These are phyloP conservation scores for Lactifluus pinguis DNA, from an alignment of 768 basidiomycete genomes.

Conservation along the genomic window DNA sequence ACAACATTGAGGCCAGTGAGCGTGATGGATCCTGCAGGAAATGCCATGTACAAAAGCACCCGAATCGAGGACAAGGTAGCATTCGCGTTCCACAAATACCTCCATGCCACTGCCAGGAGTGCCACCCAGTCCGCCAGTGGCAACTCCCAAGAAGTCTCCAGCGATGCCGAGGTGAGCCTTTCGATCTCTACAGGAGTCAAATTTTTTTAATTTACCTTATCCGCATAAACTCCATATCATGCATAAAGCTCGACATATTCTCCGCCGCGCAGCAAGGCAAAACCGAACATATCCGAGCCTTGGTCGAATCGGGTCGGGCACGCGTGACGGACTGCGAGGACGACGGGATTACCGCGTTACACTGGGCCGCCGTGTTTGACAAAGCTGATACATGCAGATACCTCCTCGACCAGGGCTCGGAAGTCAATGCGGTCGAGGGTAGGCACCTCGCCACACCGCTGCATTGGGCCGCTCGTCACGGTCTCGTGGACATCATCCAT, in stretches of 20 bases:
- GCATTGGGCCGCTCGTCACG: conserved; percentile 96
- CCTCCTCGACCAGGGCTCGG: conserved; percentile 83
- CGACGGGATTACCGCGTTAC: conserved; percentile 90
- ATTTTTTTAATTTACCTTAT: neutral
- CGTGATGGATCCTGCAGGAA: neutral
- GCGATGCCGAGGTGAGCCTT: neutral
- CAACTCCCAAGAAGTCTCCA: neutral
- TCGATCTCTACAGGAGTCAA: too few relatives aligned
- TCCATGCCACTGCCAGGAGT: neutral
- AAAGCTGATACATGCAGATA: conserved; percentile 79
- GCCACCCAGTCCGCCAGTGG: neutral
- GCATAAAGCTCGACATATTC: conserved; percentile 53
- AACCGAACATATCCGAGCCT: conserved; percentile 45
- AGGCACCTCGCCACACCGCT: conserved; percentile 88
- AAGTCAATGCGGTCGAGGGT: conserved; percentile 87
- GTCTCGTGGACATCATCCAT: conserved; percentile 91
- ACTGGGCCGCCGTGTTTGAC: conserved; percentile 96
- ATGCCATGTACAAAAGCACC: neutral
- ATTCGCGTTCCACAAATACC: neutral
- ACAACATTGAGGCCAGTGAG: too few relatives aligned
- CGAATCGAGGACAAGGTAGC: neutral
- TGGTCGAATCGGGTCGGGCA: conserved; percentile 62
- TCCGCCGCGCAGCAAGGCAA: conserved; percentile 83
- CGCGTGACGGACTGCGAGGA: conserved; percentile 68
- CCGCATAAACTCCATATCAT: neutral